Evolutionary conservation across 345 rosid genomes (phyloP).

Genomic region (Carallia pectinifolia): DNA sequence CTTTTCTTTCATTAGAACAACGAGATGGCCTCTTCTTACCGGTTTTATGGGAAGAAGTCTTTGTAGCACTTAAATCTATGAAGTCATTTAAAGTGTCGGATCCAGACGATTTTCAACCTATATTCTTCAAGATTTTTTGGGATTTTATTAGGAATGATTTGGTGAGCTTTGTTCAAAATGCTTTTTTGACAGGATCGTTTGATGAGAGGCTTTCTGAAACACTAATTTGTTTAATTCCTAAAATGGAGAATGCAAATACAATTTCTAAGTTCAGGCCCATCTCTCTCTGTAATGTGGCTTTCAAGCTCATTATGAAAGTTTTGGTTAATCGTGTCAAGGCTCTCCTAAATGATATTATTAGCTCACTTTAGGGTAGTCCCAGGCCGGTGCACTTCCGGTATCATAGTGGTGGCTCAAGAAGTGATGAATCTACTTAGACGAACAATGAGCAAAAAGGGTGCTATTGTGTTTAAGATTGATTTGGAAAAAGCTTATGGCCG

Average conservation of each 20-base stretch:
- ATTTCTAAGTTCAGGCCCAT: neutral
- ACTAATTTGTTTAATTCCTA: neutral
- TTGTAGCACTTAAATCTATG: neutral
- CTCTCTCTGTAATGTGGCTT: neutral
- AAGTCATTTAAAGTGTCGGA: neutral
- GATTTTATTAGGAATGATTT: neutral
- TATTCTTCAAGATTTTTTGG: neutral
- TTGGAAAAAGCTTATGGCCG: neutral
- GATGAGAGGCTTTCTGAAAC: neutral
- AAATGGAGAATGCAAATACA: neutral
- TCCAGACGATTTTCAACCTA: neutral
- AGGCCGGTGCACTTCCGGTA: neutral
- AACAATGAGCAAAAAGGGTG: neutral
- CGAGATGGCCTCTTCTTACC: neutral
- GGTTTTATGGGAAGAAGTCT: neutral
- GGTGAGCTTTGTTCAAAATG: neutral
- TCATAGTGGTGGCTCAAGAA: neutral
- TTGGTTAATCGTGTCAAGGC: neutral
- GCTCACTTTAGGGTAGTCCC: neutral
- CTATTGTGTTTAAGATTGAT: neutral
- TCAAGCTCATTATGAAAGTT: neutral
- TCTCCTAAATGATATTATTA: neutral
- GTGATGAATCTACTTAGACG: neutral
- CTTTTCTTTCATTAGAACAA: no score
- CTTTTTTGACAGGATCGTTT: neutral